Evolutionary conservation across 108 stramenopile genomes (phyloP).

Genomic region (Fragilaria crotonensis): DNA sequence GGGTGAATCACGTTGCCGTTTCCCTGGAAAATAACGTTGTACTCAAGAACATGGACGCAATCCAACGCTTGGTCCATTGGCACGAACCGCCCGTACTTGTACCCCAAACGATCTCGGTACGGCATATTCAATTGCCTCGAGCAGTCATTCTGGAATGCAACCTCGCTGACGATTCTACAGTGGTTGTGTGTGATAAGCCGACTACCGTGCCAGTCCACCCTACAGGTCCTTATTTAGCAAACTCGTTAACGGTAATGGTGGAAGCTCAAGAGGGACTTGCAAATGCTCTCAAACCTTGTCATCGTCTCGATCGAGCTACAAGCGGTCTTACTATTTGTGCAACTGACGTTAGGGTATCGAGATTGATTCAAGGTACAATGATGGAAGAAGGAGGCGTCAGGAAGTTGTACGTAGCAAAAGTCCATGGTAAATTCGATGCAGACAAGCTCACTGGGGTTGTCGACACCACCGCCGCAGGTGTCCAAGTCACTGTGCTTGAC

Average conservation of each 20-base stretch:
- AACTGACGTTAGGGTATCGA: constrained; percentile 39
- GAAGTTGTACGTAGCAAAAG: constrained; percentile 75
- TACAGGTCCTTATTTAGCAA: constrained; percentile 73
- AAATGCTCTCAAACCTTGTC: constrained; percentile 66
- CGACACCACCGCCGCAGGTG: too few species aligned
- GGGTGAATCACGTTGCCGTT: constrained; percentile 43
- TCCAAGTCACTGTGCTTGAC: neutral
- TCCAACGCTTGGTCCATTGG: constrained; percentile 65
- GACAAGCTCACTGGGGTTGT: too few species aligned
- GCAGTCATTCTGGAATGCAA: constrained; percentile 22
- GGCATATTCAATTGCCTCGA: constrained; percentile 38
- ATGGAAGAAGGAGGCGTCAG: constrained; percentile 21
- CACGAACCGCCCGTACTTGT: constrained; percentile 71
- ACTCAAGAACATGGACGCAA: constrained; percentile 61
- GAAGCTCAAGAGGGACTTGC: constrained; percentile 62
- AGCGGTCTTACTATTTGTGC: constrained; percentile 70
- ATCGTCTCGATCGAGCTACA: constrained; percentile 74
- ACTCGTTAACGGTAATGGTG: constrained; percentile 66
- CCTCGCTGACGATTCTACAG: constrained; percentile 7
- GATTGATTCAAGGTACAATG: constrained; percentile 47
- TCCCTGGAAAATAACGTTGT: constrained; percentile 6
- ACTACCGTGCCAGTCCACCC: constrained; percentile 73
- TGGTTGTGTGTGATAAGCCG: constrained; percentile 73
- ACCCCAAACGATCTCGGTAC: constrained; percentile 39
- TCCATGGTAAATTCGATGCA: constrained; percentile 27